Evolutionary conservation across 2,329 filamentous ascomycete species (phyloP), one percentile per base, ranked within the genome.

Genomic region (Exophiala sideris): DNA sequence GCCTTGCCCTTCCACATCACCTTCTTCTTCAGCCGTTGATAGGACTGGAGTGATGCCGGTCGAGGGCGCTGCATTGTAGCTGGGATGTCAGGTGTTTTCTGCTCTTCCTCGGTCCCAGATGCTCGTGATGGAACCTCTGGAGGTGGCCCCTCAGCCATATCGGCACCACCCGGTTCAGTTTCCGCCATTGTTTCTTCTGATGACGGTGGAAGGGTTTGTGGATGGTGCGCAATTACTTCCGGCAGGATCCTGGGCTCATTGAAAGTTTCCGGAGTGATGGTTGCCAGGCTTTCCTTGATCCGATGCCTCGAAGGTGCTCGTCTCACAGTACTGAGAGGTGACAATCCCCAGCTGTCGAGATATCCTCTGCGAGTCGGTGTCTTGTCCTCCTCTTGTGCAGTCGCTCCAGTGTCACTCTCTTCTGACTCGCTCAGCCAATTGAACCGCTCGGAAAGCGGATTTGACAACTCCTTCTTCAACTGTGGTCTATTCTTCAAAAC

Each of bases 391-490:
- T 54, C 52, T 34, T 38, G 47, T 12, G 85, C 88, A 79, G 85
- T 88, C 75, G 82, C 81, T 76, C 89, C 87, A 68, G 86, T 90
- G 65, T 82, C 82, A 67, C 82, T 82, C 20, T 82, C 81, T 58
- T 85, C 81, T 16, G 61, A 63, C 79, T 95, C 89, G 68, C 89
- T 95, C 62, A 91, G 79, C 90, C 90, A 95, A 71, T 90, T 86
- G 57, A 83, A 84, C 61, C 83, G 82, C 68, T 94, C 88, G 32
- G 80, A 82, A 62, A 48, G 53, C 21, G 47, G 39, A 40, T 58
- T 59, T 46, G 40, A 50, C n/a, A 50, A 18, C 29, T 45, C 10
- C 36, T 47, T 52, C 39, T 36, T 47, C 47, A 44, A 32, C 16
- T 18, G 34, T 18, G 21, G 46, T 38, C 38, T 48, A 41, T 39